Percentiles rank a stretch among this genome's conserved stretches.
phyloP scores from a whole-genome alignment of 805 yeast species.

The Brettanomyces nanus region DNA sequence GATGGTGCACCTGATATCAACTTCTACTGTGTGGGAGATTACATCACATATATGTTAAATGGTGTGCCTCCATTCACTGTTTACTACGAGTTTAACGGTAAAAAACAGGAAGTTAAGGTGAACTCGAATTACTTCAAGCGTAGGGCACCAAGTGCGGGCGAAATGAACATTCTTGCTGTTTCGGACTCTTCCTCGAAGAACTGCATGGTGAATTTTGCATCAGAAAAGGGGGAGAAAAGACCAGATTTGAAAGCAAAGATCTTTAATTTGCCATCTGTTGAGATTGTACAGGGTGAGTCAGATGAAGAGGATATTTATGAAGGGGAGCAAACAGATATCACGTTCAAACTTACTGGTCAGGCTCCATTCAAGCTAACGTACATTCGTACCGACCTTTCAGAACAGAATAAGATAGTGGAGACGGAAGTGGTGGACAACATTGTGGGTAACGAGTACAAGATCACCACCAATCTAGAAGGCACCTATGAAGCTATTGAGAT shows the following conservation, averaged over 20 bases:
- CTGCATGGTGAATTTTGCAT: slow-evolving; percentile 58
- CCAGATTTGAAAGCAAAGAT: slow-evolving; percentile 27
- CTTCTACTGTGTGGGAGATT: slow-evolving; percentile 89
- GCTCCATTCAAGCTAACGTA: slow-evolving; percentile 90
- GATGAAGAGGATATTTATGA: slow-evolving; percentile 80
- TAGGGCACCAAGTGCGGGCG: slow-evolving; percentile 79
- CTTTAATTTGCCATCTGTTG: slow-evolving; percentile 62
- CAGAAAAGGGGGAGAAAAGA: slow-evolving; percentile 14
- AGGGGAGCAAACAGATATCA: slow-evolving; percentile 88
- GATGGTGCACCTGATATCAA: slow-evolving; percentile 7
- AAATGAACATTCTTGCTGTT: slow-evolving; percentile 53
- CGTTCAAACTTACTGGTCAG: slow-evolving; percentile 72
- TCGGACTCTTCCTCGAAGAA: slow-evolving; percentile 65
- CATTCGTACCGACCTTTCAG: slow-evolving; percentile 47
- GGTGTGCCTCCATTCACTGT: slow-evolving; percentile 80
- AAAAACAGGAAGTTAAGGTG: slow-evolving; percentile 44
- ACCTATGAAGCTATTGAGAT: slow-evolving; percentile 88
- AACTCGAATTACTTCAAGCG: slow-evolving; percentile 40
- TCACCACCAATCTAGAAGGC: slow-evolving; percentile 81
- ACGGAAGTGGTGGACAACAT: slow-evolving; percentile 62
- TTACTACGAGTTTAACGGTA: slow-evolving; percentile 63
- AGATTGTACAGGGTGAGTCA: slow-evolving; percentile 70
- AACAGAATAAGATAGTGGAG: slow-evolving; percentile 34
- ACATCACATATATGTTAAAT: slow-evolving; percentile 61
- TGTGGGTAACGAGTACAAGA: slow-evolving; percentile 57